Conservation (phyloP, 2,329 filamentous ascomycete species). For the Penicillium brevicompactum region DNA sequence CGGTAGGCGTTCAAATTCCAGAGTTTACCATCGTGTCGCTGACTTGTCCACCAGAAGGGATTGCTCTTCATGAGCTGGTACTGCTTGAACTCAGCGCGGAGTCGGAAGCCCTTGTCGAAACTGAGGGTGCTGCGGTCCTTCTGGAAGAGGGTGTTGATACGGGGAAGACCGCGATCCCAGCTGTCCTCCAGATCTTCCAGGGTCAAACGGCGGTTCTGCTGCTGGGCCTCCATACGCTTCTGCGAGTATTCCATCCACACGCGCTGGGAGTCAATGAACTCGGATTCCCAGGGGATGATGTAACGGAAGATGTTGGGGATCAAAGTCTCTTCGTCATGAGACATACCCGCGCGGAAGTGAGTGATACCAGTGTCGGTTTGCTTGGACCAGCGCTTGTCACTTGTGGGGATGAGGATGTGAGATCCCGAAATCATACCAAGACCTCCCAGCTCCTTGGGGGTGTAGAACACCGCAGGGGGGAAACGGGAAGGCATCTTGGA, state of each 20-base stretch:
- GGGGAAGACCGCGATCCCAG: constrained; percentile 95
- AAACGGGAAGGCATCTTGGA: constrained; percentile 99
- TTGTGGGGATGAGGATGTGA: constrained; percentile 94
- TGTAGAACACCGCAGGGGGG: constrained; percentile 97
- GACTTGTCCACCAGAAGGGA: constrained; percentile 99
- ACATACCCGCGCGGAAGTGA: constrained; percentile 97
- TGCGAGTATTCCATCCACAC: constrained; percentile 99
- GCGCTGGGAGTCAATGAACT: constrained; percentile 97
- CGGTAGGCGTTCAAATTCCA: constrained; percentile 97
- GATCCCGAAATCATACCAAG: constrained; percentile 98
- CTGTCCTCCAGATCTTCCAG: constrained; percentile 96
- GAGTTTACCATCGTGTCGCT: constrained; percentile 93
- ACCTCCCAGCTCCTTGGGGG: constrained; percentile 94
- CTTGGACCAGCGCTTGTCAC: constrained; percentile 97
- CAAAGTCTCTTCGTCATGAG: constrained; percentile 93
- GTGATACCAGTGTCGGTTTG: constrained; percentile 97
- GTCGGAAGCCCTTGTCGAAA: constrained; percentile 97
- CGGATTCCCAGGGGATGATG: constrained; percentile 98
- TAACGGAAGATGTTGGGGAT: constrained; percentile 99
- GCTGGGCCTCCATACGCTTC: constrained; percentile 93
- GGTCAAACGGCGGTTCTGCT: constrained; percentile 92
- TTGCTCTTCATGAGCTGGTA: constrained; percentile 99
- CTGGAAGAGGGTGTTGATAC: constrained; percentile 98
- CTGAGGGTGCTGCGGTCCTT: constrained; percentile 96
- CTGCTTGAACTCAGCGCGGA: constrained; percentile 94